A percentile compares a stretch with the other conserved stretches of the same genome.
These are phyloP conservation scores for Stemphylium beticola DNA, from an alignment of 2,329 filamentous ascomycete species.

Conservation along the genomic window DNA sequence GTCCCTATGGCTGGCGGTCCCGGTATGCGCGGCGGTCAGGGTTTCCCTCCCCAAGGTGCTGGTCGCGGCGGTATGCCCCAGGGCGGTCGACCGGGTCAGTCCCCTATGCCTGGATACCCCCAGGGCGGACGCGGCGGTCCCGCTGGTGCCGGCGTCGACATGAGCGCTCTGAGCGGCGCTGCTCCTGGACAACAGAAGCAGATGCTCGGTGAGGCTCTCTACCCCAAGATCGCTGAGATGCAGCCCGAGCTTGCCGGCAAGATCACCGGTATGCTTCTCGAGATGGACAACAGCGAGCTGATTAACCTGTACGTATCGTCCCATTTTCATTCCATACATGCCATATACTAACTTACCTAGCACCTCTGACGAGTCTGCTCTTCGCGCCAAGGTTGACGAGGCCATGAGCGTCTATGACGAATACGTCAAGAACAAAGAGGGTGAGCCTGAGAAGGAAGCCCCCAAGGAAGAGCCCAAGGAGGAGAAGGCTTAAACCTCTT, in stretches of 20 bases:
- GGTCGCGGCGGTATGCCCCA: conserved; percentile 44
- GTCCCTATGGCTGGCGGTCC: conserved; percentile 65
- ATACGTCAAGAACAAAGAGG: conserved; percentile 86
- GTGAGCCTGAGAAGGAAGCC: conserved; percentile 46
- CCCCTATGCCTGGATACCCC: conserved; percentile 41
- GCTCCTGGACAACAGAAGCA: conserved; percentile 89
- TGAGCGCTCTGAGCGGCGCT: conserved; percentile 59
- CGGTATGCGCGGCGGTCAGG: conserved; percentile 51
- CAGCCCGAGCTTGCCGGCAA: conserved; percentile 97
- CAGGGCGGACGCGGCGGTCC: conserved; percentile 36
- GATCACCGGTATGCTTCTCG: conserved; percentile 99
- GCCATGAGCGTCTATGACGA: conserved; percentile 97
- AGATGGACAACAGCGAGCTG: conserved; percentile 97
- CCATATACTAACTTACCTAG: conserved; percentile 57
- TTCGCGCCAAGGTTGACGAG: conserved; percentile 96
- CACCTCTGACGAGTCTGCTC: conserved; percentile 85
- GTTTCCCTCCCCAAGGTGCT: conserved; percentile 48
- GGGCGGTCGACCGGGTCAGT: conserved; percentile 42
- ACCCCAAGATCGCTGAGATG: conserved; percentile 96
- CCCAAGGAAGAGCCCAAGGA: conserved; percentile 55
- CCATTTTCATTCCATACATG: not conserved
- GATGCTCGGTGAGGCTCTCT: conserved; percentile 95
- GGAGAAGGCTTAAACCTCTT: conserved; percentile 51
- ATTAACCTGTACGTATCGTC: conserved; percentile 82
- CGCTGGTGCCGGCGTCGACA: conserved; percentile 52